These are phyloP conservation scores for Fusarium decemcellulare DNA, from an alignment of 2,329 filamentous ascomycete species.

Conservation along the genomic window DNA sequence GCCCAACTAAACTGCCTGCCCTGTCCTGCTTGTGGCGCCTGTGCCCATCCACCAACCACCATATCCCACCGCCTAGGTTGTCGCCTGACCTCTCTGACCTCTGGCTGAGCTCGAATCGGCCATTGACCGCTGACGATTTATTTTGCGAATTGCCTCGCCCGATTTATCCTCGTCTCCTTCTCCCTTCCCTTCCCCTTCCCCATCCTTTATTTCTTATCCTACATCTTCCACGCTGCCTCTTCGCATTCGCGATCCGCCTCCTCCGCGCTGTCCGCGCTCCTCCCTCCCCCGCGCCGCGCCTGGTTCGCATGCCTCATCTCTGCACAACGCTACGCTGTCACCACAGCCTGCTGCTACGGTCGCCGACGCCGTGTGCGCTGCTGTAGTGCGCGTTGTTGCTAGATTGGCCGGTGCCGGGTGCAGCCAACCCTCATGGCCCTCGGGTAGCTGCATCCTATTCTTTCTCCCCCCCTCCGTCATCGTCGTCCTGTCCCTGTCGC, in stretches of 20 bases:
- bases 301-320: slow-evolving; percentile 53
- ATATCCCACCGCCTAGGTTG: slow-evolving; percentile 35
- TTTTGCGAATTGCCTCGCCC: slow-evolving; percentile 47
- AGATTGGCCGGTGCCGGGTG: slow-evolving; percentile 37
- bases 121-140: slow-evolving; percentile 42
- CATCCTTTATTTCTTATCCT: neutral
- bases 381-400: slow-evolving; percentile 42
- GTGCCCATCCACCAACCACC: slow-evolving; percentile 31
- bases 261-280: slow-evolving; percentile 35
- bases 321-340: slow-evolving; percentile 50
- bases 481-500: slow-evolving; percentile 23
- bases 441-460: slow-evolving; percentile 46
- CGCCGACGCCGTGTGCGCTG: slow-evolving; percentile 43
- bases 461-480: slow-evolving; percentile 24
- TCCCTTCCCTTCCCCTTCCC: neutral
- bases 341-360: slow-evolving; percentile 42
- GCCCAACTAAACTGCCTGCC: slow-evolving; percentile 3
- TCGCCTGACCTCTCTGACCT: slow-evolving; percentile 42
- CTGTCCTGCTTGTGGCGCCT: slow-evolving; percentile 33
- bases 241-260: slow-evolving; percentile 28
- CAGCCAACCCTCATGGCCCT: slow-evolving; percentile 46
- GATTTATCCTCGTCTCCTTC: slow-evolving; percentile 10
- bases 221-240: neutral
- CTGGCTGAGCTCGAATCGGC: slow-evolving; percentile 31
- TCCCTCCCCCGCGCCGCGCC: slow-evolving; percentile 38